These are phyloP conservation scores for Clitopilus passeckerianus DNA, from an alignment of 768 basidiomycete species.

Conservation along the genomic window DNA sequence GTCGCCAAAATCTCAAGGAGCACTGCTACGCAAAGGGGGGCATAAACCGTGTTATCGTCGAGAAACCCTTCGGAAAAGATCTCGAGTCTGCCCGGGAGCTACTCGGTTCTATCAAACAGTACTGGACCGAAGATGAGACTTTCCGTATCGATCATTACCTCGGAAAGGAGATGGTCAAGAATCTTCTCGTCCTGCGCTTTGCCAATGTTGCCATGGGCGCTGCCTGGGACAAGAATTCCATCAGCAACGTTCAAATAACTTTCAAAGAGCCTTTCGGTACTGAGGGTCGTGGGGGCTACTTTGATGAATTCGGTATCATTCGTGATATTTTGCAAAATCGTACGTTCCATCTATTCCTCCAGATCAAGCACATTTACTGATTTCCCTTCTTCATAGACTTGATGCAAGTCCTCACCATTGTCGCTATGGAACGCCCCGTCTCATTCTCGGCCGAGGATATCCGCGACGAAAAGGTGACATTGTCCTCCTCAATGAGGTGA, in stretches of 20 bases:
- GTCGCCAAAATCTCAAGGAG: constrained; percentile 82
- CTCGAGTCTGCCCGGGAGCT: constrained; percentile 79
- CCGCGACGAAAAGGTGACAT: constrained; percentile 89
- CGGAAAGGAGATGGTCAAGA: constrained; percentile 99
- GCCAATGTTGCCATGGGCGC: constrained; percentile 89
- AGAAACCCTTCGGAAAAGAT: constrained; percentile 99
- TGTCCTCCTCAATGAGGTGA: constrained; percentile 2
- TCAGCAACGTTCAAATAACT: constrained; percentile 97
- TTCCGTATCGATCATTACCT: constrained; percentile 99
- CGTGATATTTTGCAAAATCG: constrained; percentile 98
- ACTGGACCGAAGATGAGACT: constrained; percentile 96
- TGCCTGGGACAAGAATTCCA: constrained; percentile 93
- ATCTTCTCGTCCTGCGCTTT: constrained; percentile 91
- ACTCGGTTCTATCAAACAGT: constrained; percentile 70
- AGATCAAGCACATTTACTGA: constrained; percentile 5
- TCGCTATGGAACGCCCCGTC: constrained; percentile 98
- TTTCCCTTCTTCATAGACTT: constrained; percentile 54
- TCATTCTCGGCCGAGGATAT: constrained; percentile 97
- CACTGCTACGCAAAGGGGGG: constrained; percentile 73
- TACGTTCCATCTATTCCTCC: constrained; percentile 35
- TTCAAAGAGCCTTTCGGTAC: constrained; percentile 99
- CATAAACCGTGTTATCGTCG: constrained; percentile 89
- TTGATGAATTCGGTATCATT: constrained; percentile 99
- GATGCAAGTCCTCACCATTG: constrained; percentile 88
- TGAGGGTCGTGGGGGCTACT: constrained; percentile 99